Conservation (phyloP, 2,329 filamentous ascomycete genomes). For the Colletotrichum theobromicola region DNA sequence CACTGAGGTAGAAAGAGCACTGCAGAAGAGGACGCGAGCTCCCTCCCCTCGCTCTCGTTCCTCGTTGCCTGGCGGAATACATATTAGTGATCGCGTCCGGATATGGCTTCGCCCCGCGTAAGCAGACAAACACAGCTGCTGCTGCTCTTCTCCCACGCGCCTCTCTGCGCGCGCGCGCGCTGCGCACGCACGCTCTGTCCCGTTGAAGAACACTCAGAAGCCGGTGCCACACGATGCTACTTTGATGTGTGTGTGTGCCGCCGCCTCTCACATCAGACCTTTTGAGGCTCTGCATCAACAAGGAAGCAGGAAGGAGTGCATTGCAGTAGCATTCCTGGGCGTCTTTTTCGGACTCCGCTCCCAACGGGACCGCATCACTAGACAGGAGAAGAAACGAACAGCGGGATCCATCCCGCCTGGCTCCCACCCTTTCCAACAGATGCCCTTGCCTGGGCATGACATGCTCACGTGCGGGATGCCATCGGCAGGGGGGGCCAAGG, state of each 20-base stretch:
- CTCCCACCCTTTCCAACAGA: neutral
- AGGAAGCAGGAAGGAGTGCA: neutral
- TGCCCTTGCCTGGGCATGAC: neutral
- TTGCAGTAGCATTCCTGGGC: neutral
- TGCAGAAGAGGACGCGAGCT: neutral
- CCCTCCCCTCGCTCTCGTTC: neutral
- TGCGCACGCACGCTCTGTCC: neutral
- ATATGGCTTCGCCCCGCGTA: neutral
- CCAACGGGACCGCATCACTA: neutral
- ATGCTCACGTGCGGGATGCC: neutral
- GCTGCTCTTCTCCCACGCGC: neutral
- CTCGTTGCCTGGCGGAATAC: neutral
- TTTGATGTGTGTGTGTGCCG: neutral
- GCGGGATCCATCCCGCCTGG: neutral
- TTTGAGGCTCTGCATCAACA: conserved; percentile 16
- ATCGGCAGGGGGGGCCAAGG: neutral
- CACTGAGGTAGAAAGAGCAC: neutral
- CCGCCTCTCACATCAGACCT: conserved; percentile 2
- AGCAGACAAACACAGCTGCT: neutral
- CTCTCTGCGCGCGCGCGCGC: too few species aligned
- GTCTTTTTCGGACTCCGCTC: neutral
- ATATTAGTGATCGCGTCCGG: neutral
- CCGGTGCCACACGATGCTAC: neutral
- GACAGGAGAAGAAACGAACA: neutral
- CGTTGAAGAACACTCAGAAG: conserved; percentile 2